These are phyloP conservation scores for Funneliformis geosporum DNA, from an alignment of 192 early-diverging fungal genomes.

Conservation along the genomic window DNA sequence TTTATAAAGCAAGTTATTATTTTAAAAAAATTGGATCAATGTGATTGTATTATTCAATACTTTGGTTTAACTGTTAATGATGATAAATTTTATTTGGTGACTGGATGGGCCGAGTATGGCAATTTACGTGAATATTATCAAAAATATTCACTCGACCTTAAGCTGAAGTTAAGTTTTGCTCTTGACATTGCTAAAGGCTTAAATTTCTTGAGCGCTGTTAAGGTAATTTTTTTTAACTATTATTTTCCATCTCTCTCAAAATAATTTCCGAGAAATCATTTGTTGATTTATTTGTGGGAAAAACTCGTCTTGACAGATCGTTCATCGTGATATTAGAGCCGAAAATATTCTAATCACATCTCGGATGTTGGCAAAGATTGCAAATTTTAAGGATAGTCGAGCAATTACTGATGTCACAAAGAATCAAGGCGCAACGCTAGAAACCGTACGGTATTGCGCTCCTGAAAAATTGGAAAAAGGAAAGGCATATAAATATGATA, in stretches of 20 bases:
- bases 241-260: no score
- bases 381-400: constrained; percentile 39
- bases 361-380: constrained; percentile 30
- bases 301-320: neutral
- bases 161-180: constrained; percentile 39
- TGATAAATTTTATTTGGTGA: constrained; percentile 15
- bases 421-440: neutral
- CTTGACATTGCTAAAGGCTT: constrained; percentile 42
- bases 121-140: constrained; percentile 37
- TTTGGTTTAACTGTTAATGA: constrained; percentile 1
- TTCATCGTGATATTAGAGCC: constrained; percentile 35
- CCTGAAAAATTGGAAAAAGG: constrained; percentile 9
- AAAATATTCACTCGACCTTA: constrained; percentile 13
- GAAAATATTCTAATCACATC: constrained; percentile 25
- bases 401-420: neutral
- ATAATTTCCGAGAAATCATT: neutral
- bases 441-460: constrained; percentile 17
- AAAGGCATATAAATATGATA: neutral
- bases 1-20: constrained; percentile 7
- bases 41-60: constrained; percentile 5
- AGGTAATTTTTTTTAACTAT: neutral
- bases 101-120: constrained; percentile 24
- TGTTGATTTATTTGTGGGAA: neutral
- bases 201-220: constrained; percentile 42
- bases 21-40: neutral